Evolutionary conservation across 192 early-diverging fungal genomes (phyloP), one percentile per base, ranked within the genome.

Genomic region (Nowakowskiella sp.): DNA sequence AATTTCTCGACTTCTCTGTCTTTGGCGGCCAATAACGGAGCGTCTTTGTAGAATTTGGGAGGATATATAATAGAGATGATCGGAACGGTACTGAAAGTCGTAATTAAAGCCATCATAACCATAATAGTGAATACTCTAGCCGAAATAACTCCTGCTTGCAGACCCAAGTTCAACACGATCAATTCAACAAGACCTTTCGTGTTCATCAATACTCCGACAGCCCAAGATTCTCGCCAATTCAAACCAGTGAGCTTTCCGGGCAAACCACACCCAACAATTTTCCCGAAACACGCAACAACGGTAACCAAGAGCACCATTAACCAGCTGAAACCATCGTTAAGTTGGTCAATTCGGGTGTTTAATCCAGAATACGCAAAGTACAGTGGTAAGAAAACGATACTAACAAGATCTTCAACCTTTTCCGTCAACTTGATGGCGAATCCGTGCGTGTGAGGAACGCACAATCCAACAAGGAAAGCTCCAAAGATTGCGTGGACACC

Each of bases 131-230:
- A 88, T 22, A 87, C 66, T n/a, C n/a, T 56, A 44, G 31, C 60
- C 80, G 85, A 83, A 44, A 97, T 85, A 21, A 95, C 87, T 4
- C 80, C 79, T 1, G 91, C 87, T 31, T 88, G 70, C 53, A 85
- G 72, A 7, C 94, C 92, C 51, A 97, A 81, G 68, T 97, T 97
- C 5, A 97, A 77, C 27, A 97, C 91, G 51, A 95, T 94, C 5
- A 97, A 72, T 64, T 97, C 94, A 16, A 97, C 90, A 25, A 97
- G n/a, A n/a, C n/a, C 92, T 68, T 94, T 95, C 58, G 87, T 89
- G 73, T 90, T 94, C 92, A 97, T 95, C 42, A 97, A 65, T 39
- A 91, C 58, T 1, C 94, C 94, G 36, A 94, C 77, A 0, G 89
- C 76, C 8, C 86, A 64, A 1, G 89, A 88, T 57, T 97, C 91